These are phyloP conservation scores for Sporothrix brasiliensis DNA, from an alignment of 2,329 filamentous ascomycete genomes.

Conservation along the genomic window DNA sequence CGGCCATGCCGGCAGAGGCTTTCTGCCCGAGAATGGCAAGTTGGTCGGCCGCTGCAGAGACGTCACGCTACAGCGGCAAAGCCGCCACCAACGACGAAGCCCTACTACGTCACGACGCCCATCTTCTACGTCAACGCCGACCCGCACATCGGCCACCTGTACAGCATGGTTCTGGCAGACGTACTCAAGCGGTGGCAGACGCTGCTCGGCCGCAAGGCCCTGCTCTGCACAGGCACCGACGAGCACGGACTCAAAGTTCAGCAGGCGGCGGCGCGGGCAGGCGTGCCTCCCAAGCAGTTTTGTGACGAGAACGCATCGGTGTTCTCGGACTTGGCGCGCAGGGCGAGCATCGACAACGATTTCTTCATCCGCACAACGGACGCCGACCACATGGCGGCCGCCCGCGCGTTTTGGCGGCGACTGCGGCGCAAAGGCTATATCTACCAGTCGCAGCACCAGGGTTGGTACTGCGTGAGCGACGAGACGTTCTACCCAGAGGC, in stretches of 20 bases:
- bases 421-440: slow-evolving; percentile 75
- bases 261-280: slow-evolving; percentile 73
- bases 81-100: slow-evolving; percentile 56
- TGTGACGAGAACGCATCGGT: slow-evolving; percentile 82
- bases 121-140: slow-evolving; percentile 99
- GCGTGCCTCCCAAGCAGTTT: slow-evolving; percentile 75
- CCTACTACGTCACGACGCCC: slow-evolving; percentile 92
- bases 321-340: slow-evolving; percentile 73
- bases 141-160: slow-evolving; percentile 92
- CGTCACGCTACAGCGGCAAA: neutral
- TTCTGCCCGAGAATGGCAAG: neutral
- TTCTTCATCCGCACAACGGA: slow-evolving; percentile 94
- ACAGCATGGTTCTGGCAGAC: slow-evolving; percentile 88
- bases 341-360: slow-evolving; percentile 73
- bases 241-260: slow-evolving; percentile 99
- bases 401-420: slow-evolving; percentile 86
- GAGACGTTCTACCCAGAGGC: slow-evolving; percentile 91
- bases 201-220: slow-evolving; percentile 62
- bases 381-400: slow-evolving; percentile 75
- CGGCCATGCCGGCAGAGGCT: slow-evolving; percentile 21
- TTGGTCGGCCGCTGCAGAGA: slow-evolving; percentile 3
- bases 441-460: slow-evolving; percentile 83
- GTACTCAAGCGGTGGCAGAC: slow-evolving; percentile 89
- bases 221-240: slow-evolving; percentile 89
- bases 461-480: slow-evolving; percentile 96